A percentile compares a stretch with the other conserved stretches of the same genome.
Evolutionary conservation across 1,284 basidiomycete species (phyloP).

Genomic region (Fomitopsis betulina): DNA sequence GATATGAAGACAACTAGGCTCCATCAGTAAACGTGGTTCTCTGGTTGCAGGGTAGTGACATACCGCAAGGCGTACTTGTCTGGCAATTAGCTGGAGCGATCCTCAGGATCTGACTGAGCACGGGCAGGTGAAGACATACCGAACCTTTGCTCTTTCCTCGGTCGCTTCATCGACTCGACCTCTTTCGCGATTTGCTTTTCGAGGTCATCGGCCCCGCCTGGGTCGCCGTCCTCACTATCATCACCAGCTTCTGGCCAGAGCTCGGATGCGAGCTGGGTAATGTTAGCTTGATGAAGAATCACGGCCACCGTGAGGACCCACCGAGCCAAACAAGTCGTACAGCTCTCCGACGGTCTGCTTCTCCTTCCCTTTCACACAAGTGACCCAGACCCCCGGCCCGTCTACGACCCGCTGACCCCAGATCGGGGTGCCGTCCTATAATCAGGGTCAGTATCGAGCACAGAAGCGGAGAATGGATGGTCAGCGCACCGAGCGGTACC

Average conservation of each 20-base stretch:
- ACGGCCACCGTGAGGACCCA: slow-evolving; percentile 28
- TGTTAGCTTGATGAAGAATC: background rate
- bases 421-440: slow-evolving; percentile 58
- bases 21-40: background rate
- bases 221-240: slow-evolving; percentile 31
- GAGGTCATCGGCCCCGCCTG: slow-evolving; percentile 41
- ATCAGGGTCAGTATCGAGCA: background rate
- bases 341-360: slow-evolving; percentile 70
- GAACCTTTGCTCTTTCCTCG: slow-evolving; percentile 58
- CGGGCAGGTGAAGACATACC: slow-evolving; percentile 37
- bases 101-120: slow-evolving; percentile 6
- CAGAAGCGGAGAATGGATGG: background rate
- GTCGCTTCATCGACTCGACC: slow-evolving; percentile 62
- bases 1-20: slow-evolving; percentile 73
- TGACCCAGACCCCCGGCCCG: slow-evolving; percentile 79
- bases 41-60: slow-evolving; percentile 6
- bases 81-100: slow-evolving; percentile 55
- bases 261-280: slow-evolving; percentile 54
- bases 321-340: slow-evolving; percentile 73
- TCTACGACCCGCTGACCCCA: slow-evolving; percentile 62
- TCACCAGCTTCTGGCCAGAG: slow-evolving; percentile 54
- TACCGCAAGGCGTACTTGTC: slow-evolving; percentile 76
- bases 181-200: slow-evolving; percentile 71
- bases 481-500: background rate
- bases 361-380: slow-evolving; percentile 78